Base-by-base conservation (phyloP, 352 stramenopile genomes). In the Peronospora belbahrii region DNA sequence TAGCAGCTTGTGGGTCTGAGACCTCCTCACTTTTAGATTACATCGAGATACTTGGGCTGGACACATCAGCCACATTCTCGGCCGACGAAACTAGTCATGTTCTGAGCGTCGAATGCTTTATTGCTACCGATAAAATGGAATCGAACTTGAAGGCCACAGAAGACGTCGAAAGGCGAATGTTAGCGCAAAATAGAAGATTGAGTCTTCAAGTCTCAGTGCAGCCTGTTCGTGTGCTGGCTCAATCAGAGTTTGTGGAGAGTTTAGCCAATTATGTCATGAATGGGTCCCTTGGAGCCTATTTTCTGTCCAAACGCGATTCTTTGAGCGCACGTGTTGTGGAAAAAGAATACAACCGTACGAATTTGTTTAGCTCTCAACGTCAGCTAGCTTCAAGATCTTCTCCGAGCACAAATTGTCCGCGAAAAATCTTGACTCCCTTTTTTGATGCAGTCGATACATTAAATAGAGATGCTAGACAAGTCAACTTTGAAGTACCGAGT, bases 211-310 rank as follows among this genome's bases (percentile, higher is more conserved):
- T 86, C 11, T 56, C 45, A 9, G 38, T 86, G 31, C 67, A 85
- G 22, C 75, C 75, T 32, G 51, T 82, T 33, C 71, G 71, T 36
- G 45, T 88, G 20, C 40, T 83, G 28, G 56, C 76, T 2, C 65
- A 83, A 13, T 69, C 74, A 18, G 57, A 74, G 8, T 88, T 87
- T 42, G 46, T 87, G 47, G 75, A 88, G 19, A 75, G 42, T 20
- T 20, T 87, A 9, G 59, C 59, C 4, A 78, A 66, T 28, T 88
- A 80, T 53, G 52, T 73, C 7, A 33, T 87, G 10, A 65, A 85
- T 48, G 75, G 79, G 17, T 57, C 67, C 10, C 49, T 90, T 25
- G 52, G 54, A n/a, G 36, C 62, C 18, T 59, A 80, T 32, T 63
- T 83, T 50, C 13, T 57, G 7, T 49, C 47, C n/a, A 70, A 67